Evolutionary conservation across 768 basidiomycete genomes (phyloP).

Genomic region (Boletus eberwhitei): DNA sequence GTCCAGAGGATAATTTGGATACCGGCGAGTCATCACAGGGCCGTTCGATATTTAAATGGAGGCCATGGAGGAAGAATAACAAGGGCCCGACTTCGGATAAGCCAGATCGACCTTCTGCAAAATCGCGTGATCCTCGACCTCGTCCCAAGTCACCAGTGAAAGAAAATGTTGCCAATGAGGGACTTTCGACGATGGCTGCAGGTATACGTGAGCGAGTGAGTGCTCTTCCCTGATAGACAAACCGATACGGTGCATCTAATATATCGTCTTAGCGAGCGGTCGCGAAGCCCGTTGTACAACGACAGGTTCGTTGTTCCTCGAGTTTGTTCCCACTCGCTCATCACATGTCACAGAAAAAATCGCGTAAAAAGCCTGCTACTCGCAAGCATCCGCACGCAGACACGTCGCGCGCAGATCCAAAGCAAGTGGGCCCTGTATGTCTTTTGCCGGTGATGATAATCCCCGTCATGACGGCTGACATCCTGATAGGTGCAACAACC

Average conservation of each 20-base stretch:
- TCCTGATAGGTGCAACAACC: too few relatives aligned
- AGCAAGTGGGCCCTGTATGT: neutral
- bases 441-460: neutral
- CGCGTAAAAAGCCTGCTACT: neutral
- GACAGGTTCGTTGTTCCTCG: neutral
- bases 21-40: neutral
- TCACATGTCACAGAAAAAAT: neutral
- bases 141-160: too few relatives aligned
- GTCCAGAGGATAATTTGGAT: neutral
- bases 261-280: neutral
- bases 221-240: neutral
- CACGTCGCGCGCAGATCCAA: neutral
- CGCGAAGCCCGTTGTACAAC: neutral
- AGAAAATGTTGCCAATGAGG: too few relatives aligned
- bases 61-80: neutral
- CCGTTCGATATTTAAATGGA: neutral
- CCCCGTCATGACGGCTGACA: too few relatives aligned
- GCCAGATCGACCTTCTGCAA: neutral
- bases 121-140: neutral
- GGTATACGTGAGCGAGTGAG: neutral
- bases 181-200: neutral
- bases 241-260: neutral
- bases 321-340: neutral
- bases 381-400: neutral
- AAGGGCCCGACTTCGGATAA: neutral